Evolutionary conservation across 1,284 basidiomycete species (phyloP), one percentile per base, ranked within the genome.

Genomic region (Vanrija sp.): DNA sequence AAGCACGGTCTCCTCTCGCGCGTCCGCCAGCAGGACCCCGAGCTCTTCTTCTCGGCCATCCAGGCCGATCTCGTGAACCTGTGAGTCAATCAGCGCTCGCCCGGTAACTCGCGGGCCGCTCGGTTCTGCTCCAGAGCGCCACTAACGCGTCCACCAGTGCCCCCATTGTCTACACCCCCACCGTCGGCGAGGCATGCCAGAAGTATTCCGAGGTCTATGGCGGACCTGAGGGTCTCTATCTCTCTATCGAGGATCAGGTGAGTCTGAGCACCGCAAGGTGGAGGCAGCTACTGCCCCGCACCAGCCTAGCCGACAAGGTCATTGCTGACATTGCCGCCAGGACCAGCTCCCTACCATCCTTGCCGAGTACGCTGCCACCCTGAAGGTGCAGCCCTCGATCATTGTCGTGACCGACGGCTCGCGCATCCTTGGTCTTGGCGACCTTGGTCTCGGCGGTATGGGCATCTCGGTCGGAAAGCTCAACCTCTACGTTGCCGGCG

Each of bases 401-500:
- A 84, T 85, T 55, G 89, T 93, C 44, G 89, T 92, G 16, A 91
- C 89, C 1, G 93, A 96, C 77, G 93, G 92, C 78, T 92, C 89
- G 16, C 86, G 93, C 54, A 95, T 97, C 65, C 83, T 97, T 25
- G 93, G 94, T 60, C 79, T 98, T 28, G 94, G 94, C 38, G 94
- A 97, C 72, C 84, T 96, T 19, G 82, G 82, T 18, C 68, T 79
- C 42, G 79, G 78, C 48, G 79, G 79, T 39, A 89, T 95, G 86
- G 91, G 91, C 3, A 97, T 97, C 67, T 85, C 88, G 19, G 88
- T 95, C 59, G 93, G 93, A 44, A 97, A 97, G 77, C 81, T 97
- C 14, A 91, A 89, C 21, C 82, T 97, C 38, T 97, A 96, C 71
- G 83, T 95, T 57, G 90, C 91, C 34, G 91, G 91, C 18, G 71